Evolutionary conservation across 805 yeast species (phyloP), one percentile per base, ranked within the genome.

Genomic region (Kodamaea leandrae): DNA sequence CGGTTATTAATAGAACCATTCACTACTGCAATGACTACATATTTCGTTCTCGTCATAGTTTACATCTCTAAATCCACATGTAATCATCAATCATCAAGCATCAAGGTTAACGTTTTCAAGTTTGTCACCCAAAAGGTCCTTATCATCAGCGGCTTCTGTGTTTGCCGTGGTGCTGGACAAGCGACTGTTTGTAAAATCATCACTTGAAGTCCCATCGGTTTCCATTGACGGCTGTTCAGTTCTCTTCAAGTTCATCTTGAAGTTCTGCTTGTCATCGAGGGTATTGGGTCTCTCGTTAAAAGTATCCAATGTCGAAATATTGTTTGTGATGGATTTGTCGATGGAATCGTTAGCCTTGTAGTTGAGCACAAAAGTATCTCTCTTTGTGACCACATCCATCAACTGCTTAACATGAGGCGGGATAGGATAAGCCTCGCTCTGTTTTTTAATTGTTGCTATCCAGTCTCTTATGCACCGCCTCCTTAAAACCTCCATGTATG

Each of bases 401-500:
- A 58, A 36, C 3, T 43, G 24, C 17, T 37, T 28, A 5, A 38
- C 32, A 20, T 39, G 41, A 1, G 6, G 18, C 10, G 43, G 37
- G 14, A 34, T 18, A 13, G 41, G 17, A 19, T 32, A 36, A 32
- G 50, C 50, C 13, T 45, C 54, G 14, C 48, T 48, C 3, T 46
- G 36, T 24, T 48, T 47, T 20, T 55, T 51, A 13, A 65, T 41
- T 1, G 56, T 40, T 2, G 50, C 43, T 10, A 66, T 43, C 75
- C 75, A 70, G 35, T 54, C 58, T 9, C 59, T 43, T 16, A 61
- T 51, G 18, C 61, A 49, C 26, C 73, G 54, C 34, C 53, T 54
- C 39, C 60, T 63, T 41, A 68, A 58, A 3, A 70, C 70, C n/a
- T 68, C 68, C 18, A 72, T 50, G 49, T 74, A 74, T 2, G 64